Base-by-base conservation (phyloP, 306 rosid species). In the Hylodesmum podocarpum region DNA sequence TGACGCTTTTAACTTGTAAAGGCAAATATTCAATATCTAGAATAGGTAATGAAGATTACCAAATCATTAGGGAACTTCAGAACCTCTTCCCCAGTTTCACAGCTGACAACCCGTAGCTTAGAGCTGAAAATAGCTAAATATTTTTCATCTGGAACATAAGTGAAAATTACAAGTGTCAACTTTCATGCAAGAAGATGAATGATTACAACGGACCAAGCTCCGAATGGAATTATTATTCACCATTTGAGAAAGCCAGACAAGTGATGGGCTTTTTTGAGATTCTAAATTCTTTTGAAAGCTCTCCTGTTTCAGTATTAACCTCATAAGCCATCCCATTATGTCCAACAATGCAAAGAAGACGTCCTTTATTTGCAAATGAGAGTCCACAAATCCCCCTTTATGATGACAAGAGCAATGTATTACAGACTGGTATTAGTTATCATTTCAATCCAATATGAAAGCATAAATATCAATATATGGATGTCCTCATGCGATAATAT, bases 301-400 rank as follows among this genome's bases (percentile, higher is more conserved):
- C 81, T 82, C 88, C 87, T 8, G 90, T 84, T 66, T 86, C 77
- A 4, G 82, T 39, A 72, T 73, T 78, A 78, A 88, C 46, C 74
- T 79, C 85, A 15, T 21, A 73, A 7, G 82, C 88, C 72, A 41
- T 70, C 79, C 92, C 88, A 25, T 82, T 75, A 65, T 47, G 61
- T 47, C 90, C 88, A 73, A 86, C 90, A 49, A 83, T 51, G 65
- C 41, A 78, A 70, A 88, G 79, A 72, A 77, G 72, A 44, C 31
- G 40, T 9, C 87, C 90, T 46, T 82, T 61, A 44, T 84, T 70
- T 49, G 87, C 74, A 78, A 86, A 88, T 61, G 79, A 77, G 59
- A 88, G 85, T 63, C 90, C 92, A 40, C 36, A 46, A 54, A 88
- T 80, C 70, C 85, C 85, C 41, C 90, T 88, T 76, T 53, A 81